Percentiles rank a stretch among this genome's conserved stretches.
Evolutionary conservation across 805 yeast genomes (phyloP).

Genomic region (Teunomyces stri): DNA sequence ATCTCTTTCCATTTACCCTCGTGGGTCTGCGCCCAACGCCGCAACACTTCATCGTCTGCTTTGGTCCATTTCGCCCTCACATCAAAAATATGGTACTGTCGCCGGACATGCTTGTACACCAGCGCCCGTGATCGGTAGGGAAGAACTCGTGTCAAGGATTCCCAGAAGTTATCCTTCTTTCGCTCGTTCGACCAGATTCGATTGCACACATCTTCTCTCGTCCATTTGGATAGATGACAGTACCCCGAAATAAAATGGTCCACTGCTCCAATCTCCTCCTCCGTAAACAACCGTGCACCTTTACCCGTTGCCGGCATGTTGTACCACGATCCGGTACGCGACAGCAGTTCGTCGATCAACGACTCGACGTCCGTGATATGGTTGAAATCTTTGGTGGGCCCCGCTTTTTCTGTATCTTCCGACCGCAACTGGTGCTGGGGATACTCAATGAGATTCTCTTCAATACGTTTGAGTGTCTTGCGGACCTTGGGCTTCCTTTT

Average conservation of each 20-base stretch:
- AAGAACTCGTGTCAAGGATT: constrained; percentile 67
- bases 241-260: constrained; percentile 72
- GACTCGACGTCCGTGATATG: constrained; percentile 29
- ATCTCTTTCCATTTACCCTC: constrained; percentile 88
- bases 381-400: constrained; percentile 17
- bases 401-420: neutral
- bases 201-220: constrained; percentile 69
- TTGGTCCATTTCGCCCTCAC: constrained; percentile 89
- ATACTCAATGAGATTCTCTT: constrained; percentile 7
- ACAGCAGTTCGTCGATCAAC: constrained; percentile 35
- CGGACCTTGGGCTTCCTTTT: constrained; percentile 8
- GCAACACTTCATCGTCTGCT: constrained; percentile 72
- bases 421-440: constrained; percentile 1
- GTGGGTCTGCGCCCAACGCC: constrained; percentile 58
- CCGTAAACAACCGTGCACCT: constrained; percentile 50
- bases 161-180: constrained; percentile 90
- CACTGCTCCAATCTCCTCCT: constrained; percentile 66
- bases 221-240: constrained; percentile 58
- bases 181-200: constrained; percentile 87
- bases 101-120: constrained; percentile 86
- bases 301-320: constrained; percentile 7
- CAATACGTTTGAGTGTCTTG: constrained; percentile 6
- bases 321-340: constrained; percentile 36
- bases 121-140: constrained; percentile 88
- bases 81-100: constrained; percentile 83